Conservation (phyloP, 805 yeast species). For the Candida ponderosae region DNA sequence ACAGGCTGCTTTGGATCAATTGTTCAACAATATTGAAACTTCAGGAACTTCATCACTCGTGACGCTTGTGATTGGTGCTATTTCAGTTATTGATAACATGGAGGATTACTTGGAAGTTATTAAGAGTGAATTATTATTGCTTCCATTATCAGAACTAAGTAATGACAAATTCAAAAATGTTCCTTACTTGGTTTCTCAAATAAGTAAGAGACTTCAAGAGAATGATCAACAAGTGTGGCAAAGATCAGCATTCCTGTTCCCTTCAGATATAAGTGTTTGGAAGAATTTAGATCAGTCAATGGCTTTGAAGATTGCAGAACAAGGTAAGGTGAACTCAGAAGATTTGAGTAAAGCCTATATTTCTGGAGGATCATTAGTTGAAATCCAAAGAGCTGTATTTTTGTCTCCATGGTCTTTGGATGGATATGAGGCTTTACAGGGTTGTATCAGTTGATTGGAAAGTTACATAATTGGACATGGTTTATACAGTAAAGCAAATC, state of each 20-base stretch:
- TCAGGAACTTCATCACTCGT: slow-evolving; percentile 62
- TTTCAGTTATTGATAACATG: slow-evolving; percentile 55
- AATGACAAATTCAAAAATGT: slow-evolving; percentile 46
- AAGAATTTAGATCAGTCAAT: slow-evolving; percentile 44
- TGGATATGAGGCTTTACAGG: slow-evolving; percentile 21
- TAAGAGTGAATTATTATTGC: slow-evolving; percentile 51
- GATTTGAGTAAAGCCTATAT: slow-evolving; percentile 47
- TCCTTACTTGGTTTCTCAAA: slow-evolving; percentile 49
- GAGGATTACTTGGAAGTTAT: slow-evolving; percentile 56
- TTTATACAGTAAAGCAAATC: too few relatives aligned
- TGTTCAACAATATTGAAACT: slow-evolving; percentile 55
- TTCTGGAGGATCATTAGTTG: slow-evolving; percentile 38
- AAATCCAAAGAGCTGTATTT: slow-evolving; percentile 62
- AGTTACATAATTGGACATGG: not conserved
- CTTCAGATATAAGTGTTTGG: slow-evolving; percentile 68
- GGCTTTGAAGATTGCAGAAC: slow-evolving; percentile 52
- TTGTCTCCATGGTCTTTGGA: slow-evolving; percentile 44
- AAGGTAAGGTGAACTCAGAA: slow-evolving; percentile 39
- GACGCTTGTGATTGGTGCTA: slow-evolving; percentile 72
- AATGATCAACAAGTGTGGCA: slow-evolving; percentile 41
- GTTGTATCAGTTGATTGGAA: slow-evolving; percentile 15
- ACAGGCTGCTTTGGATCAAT: slow-evolving; percentile 78
- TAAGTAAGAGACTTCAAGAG: slow-evolving; percentile 33
- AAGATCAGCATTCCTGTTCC: slow-evolving; percentile 66
- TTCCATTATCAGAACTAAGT: slow-evolving; percentile 38